Percentiles rank a stretch among this genome's conserved stretches.
phyloP scores from a whole-genome alignment of 2,329 filamentous ascomycete species.

The Thermomyces lanuginosus region DNA sequence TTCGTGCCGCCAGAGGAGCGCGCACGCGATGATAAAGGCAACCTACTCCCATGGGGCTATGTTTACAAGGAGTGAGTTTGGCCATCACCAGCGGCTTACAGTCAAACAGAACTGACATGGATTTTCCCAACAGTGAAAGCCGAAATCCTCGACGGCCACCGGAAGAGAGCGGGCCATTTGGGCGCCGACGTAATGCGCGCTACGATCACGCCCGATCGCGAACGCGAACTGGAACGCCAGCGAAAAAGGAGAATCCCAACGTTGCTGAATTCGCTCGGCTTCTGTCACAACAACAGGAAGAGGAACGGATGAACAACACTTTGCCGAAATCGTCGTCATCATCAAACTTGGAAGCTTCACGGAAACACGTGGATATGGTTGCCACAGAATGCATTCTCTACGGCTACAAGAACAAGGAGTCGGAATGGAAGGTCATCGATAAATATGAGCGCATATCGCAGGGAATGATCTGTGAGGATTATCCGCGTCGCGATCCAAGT shows the following conservation, averaged over 20 bases:
- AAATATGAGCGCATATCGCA: constrained; percentile 71
- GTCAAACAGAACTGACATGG: constrained; percentile 12
- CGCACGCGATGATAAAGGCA: constrained; percentile 42
- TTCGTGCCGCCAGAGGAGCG: constrained; percentile 47
- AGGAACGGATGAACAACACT: constrained; percentile 21
- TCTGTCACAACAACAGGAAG: constrained; percentile 29
- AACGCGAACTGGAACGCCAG: constrained; percentile 42
- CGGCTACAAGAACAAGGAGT: constrained; percentile 55
- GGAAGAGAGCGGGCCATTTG: constrained; percentile 48
- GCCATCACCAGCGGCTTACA: background rate
- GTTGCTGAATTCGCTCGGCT: constrained; percentile 32
- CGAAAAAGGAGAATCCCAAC: constrained; percentile 40
- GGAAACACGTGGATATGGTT: constrained; percentile 31
- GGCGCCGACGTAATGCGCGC: constrained; percentile 33
- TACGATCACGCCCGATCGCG: constrained; percentile 32
- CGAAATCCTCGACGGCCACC: constrained; percentile 37
- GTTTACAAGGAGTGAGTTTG: constrained; percentile 42
- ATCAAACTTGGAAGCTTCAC: constrained; percentile 24
- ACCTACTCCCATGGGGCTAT: constrained; percentile 46
- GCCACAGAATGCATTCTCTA: constrained; percentile 71
- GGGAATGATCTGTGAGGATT: constrained; percentile 81
- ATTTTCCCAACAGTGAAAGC: constrained; percentile 20
- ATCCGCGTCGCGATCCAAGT: constrained; percentile 66
- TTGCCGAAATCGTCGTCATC: constrained; percentile 25
- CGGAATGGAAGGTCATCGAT: constrained; percentile 68